Conservation (phyloP, 139 green algal genomes). For the Raphidocelis subcapitata region DNA sequence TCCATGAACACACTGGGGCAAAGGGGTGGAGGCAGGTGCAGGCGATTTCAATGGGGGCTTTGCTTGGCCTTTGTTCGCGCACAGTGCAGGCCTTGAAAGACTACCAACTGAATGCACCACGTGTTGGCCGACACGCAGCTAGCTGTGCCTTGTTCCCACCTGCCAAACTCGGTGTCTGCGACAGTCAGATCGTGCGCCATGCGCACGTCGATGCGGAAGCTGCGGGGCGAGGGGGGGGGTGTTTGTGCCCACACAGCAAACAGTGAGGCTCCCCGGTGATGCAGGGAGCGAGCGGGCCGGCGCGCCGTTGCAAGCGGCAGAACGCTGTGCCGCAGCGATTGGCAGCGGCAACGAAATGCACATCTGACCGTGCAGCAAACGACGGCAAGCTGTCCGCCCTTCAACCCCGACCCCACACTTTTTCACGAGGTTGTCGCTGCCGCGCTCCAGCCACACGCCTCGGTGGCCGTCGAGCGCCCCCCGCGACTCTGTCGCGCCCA, state of each 20-base stretch:
- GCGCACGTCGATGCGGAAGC: too few species aligned
- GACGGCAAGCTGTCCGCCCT: not conserved
- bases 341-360: not conserved
- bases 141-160: not conserved
- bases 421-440: conserved; percentile 15
- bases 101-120: not conserved
- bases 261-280: too few species aligned
- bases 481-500: not conserved
- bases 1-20: not conserved
- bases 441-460: conserved; percentile 13
- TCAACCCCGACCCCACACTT: not conserved
- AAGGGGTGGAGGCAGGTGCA: not conserved
- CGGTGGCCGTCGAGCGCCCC: not conserved
- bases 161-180: not conserved
- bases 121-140: not conserved
- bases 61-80: not conserved
- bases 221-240: too few species aligned
- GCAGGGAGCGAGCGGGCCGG: too few species aligned
- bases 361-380: not conserved
- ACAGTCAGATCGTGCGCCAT: too few species aligned
- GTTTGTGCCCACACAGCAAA: too few species aligned
- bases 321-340: not conserved
- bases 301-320: not conserved
- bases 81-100: not conserved
- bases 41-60: not conserved